These are phyloP conservation scores for Cutaneotrichosporon dermatis DNA, from an alignment of 1,284 basidiomycete genomes.

Conservation along the genomic window DNA sequence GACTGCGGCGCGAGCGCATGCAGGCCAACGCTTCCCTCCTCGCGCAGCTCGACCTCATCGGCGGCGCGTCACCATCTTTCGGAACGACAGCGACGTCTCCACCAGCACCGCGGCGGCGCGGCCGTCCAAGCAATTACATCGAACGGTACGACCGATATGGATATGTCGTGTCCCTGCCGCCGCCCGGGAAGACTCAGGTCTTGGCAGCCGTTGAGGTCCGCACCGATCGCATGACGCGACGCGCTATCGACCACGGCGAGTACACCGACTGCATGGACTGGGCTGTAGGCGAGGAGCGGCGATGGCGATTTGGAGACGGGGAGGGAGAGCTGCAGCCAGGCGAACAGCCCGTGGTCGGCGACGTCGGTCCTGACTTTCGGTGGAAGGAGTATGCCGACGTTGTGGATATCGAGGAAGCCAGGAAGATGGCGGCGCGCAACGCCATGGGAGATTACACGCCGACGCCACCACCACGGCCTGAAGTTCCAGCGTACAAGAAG, in stretches of 20 bases:
- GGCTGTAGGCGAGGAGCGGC: slow-evolving; percentile 27
- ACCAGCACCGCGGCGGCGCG: background rate
- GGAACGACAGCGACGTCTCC: background rate
- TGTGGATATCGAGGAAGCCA: background rate
- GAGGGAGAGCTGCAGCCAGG: slow-evolving; percentile 16
- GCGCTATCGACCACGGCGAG: slow-evolving; percentile 28
- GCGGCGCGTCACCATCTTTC: background rate
- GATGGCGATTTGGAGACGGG: slow-evolving; percentile 33
- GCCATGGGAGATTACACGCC: no score
- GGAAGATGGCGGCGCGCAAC: no score
- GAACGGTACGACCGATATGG: slow-evolving; percentile 27
- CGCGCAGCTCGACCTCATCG: slow-evolving; percentile 4
- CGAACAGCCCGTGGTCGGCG: slow-evolving; percentile 22
- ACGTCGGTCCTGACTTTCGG: slow-evolving; percentile 20
- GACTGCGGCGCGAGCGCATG: slow-evolving; percentile 9
- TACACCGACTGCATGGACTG: slow-evolving; percentile 30
- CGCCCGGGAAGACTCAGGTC: slow-evolving; percentile 24
- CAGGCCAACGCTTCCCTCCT: slow-evolving; percentile 8
- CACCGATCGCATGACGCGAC: slow-evolving; percentile 18
- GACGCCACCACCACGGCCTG: no score
- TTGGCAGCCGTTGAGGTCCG: slow-evolving; percentile 41
- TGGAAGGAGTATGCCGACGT: background rate
- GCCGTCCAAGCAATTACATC: background rate
- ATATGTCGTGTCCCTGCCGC: slow-evolving; percentile 28
- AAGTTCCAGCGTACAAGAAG: background rate